phyloP scores from a whole-genome alignment of 2,329 filamentous ascomycete genomes.

The Fusarium zealandicum region DNA sequence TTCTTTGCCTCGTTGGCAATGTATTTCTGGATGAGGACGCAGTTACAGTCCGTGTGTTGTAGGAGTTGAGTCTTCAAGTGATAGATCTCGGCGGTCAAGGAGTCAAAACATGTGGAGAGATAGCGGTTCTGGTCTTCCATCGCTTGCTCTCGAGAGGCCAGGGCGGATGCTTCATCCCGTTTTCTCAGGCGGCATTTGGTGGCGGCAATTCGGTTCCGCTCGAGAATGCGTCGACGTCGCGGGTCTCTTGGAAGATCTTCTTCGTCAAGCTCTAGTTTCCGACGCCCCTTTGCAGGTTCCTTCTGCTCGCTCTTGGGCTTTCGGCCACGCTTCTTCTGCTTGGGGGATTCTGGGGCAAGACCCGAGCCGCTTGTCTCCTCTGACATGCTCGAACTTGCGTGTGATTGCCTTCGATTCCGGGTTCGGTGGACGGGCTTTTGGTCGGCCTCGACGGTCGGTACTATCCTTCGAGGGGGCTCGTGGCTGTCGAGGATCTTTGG shows the following conservation, averaged over 20 bases:
- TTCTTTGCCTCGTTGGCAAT: conserved; percentile 44
- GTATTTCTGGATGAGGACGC: conserved; percentile 43
- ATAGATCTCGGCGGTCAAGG: conserved; percentile 41
- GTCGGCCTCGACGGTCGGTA: conserved; percentile 20
- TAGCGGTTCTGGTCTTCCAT: conserved; percentile 44
- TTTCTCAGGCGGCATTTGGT: conserved; percentile 45
- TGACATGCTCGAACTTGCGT: conserved; percentile 15
- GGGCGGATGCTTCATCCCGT: conserved; percentile 43
- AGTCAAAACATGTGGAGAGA: conserved; percentile 39
- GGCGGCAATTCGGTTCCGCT: conserved; percentile 45
- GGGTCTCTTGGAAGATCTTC: conserved; percentile 36
- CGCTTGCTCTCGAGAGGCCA: conserved; percentile 40
- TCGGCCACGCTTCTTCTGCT: conserved; percentile 39
- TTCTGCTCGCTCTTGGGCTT: conserved; percentile 35
- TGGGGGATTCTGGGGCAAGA: conserved; percentile 5
- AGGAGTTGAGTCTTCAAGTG: conserved; percentile 43
- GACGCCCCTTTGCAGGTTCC: conserved; percentile 10
- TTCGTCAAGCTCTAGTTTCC: conserved; percentile 32
- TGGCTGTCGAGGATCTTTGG: conserved; percentile 7
- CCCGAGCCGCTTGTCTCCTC: conserved; percentile 5
- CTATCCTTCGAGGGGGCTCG: conserved; percentile 4
- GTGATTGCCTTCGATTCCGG: conserved; percentile 20
- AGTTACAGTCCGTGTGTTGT: conserved; percentile 44
- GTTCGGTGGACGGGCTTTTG: conserved; percentile 16
- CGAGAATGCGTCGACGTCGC: conserved; percentile 39